Base-by-base conservation (phyloP, 192 early-diverging fungal genomes). In the Chytriomyces sp. region DNA sequence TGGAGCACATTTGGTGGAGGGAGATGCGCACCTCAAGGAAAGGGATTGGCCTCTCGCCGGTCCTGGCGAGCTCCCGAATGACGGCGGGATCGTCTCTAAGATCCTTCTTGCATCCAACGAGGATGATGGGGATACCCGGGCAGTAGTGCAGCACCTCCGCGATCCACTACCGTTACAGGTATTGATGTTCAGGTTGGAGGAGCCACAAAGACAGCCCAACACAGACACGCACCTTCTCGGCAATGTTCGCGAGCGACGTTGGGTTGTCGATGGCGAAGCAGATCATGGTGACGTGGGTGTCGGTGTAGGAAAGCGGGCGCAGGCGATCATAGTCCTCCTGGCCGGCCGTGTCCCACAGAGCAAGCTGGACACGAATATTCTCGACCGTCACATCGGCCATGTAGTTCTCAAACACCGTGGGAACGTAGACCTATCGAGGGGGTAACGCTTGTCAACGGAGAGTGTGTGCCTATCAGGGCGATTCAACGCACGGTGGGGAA, bases 401-500 rank as follows among this genome's bases (percentile, higher is more conserved):
- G 37, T 8, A 28, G 44, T 14, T 77, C 69, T 77, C 75, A n/a
- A n/a, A n/a, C n/a, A n/a, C n/a, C n/a, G n/a, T n/a, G n/a, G n/a
- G n/a, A n/a, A n/a, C n/a, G n/a, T 34, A 77, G 77, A 22, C 93
- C 91, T 4, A 91, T 10, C 17, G 60, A n/a, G 28, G n/a, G n/a
- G n/a, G n/a, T n/a, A n/a, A n/a, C n/a, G n/a, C n/a, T n/a, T n/a
- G n/a, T n/a, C n/a, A n/a, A n/a, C n/a, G n/a, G n/a, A n/a, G n/a
- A n/a, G n/a, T n/a, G n/a, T n/a, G n/a, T n/a, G 17, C 22, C 17
- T n/a, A n/a, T 19, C 14, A 59, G 17, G n/a, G n/a, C n/a, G n/a
- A n/a, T n/a, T 59, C n/a, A n/a, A 79, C 82, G 72, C 83, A 94
- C 84, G 52, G 82, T 80, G 26, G 84, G 82, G 65, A 85, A 86